Conservation (phyloP, 345 rosid genomes). For the Clausena lansium region DNA sequence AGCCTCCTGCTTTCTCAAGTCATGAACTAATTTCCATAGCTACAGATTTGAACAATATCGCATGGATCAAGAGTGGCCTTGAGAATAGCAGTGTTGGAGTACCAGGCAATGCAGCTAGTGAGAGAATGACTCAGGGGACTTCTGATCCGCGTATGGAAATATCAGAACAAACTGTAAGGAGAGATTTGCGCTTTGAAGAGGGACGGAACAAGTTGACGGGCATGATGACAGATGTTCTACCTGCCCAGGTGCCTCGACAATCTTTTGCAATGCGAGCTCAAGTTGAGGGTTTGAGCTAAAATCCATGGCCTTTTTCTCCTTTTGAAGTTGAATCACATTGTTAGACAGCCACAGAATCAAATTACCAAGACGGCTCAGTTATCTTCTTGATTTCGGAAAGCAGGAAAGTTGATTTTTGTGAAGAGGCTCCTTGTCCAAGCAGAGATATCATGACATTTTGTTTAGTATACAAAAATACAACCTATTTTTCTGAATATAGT, state of each 20-base stretch:
- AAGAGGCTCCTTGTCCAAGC: neutral
- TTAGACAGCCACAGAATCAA: neutral
- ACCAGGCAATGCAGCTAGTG: slow-evolving; percentile 19
- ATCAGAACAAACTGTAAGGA: slow-evolving; percentile 37
- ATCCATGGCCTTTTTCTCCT: neutral
- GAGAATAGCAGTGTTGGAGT: slow-evolving; percentile 33
- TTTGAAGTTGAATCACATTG: neutral
- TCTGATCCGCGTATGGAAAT: slow-evolving; percentile 34
- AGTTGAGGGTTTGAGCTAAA: slow-evolving; percentile 44
- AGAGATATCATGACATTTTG: slow-evolving; percentile 16
- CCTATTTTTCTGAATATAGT: neutral
- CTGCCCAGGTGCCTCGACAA: slow-evolving; percentile 42
- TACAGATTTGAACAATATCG: slow-evolving; percentile 78
- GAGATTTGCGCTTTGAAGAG: slow-evolving; percentile 36
- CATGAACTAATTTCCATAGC: slow-evolving; percentile 75
- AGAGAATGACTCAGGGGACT: slow-evolving; percentile 26
- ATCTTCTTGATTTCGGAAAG: slow-evolving; percentile 1
- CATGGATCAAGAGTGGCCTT: slow-evolving; percentile 82
- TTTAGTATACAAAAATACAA: slow-evolving; percentile 8
- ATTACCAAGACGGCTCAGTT: neutral
- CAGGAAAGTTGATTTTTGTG: slow-evolving; percentile 10
- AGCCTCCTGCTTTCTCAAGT: slow-evolving; percentile 50
- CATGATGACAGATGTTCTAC: slow-evolving; percentile 30
- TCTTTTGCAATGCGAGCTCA: slow-evolving; percentile 48
- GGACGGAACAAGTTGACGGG: slow-evolving; percentile 48